These are phyloP conservation scores for Aspergillus biplanus DNA, from an alignment of 495 filamentous ascomycete species.

Conservation along the genomic window DNA sequence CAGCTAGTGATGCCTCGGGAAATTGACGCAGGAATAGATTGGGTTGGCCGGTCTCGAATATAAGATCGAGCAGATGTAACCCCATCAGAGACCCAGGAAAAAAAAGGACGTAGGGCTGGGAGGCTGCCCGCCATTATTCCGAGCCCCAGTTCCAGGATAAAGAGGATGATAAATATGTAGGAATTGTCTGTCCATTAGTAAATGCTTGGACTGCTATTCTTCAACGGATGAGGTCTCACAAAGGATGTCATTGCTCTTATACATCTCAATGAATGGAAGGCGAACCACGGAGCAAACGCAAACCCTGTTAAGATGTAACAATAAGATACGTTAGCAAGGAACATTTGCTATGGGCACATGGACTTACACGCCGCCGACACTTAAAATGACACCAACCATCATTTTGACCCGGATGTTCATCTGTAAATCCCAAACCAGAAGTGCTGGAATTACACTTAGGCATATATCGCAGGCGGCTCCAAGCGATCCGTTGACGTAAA, in stretches of 20 bases:
- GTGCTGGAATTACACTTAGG: conserved; percentile 4
- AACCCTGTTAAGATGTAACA: neutral
- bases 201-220: neutral
- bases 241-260: neutral
- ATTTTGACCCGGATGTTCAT: conserved; percentile 11
- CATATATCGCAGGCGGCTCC: conserved; percentile 11
- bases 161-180: conserved; percentile 15
- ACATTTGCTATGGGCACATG: neutral
- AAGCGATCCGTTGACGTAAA: conserved; percentile 12
- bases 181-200: conserved; percentile 1
- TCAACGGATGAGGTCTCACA: neutral
- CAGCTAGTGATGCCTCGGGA: too few relatives aligned
- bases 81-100: conserved; percentile 5
- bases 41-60: neutral
- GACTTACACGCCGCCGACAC: conserved; percentile 14
- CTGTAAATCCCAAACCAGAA: conserved; percentile 15
- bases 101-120: conserved; percentile 12
- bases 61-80: neutral
- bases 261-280: neutral
- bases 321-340: neutral
- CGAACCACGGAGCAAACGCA: conserved; percentile 1
- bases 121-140: conserved; percentile 14
- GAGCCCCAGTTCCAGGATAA: conserved; percentile 9
- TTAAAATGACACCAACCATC: conserved; percentile 12
- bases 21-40: too few relatives aligned